phyloP scores from a whole-genome alignment of 257 asterid genomes.

The Leonotis leonurus region DNA sequence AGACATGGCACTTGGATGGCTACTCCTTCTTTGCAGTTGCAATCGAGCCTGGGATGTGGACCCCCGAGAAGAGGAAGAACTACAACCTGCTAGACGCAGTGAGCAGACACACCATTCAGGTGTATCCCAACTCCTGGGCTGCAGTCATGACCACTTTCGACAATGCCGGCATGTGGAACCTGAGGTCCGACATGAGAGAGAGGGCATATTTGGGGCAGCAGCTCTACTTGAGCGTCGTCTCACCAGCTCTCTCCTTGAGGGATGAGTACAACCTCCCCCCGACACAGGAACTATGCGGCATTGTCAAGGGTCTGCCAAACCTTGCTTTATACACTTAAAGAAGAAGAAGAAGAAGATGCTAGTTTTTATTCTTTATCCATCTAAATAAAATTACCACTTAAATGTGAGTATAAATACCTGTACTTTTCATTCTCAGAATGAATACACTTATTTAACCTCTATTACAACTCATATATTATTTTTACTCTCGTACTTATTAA shows the following conservation, averaged over 20 bases:
- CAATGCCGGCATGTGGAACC: conserved; percentile 54
- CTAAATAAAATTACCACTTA: neutral
- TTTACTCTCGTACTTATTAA: neutral
- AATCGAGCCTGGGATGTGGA: conserved; percentile 46
- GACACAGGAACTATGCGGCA: conserved; percentile 31
- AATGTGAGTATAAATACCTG: neutral
- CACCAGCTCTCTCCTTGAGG: conserved; percentile 32
- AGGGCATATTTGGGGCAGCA: conserved; percentile 45
- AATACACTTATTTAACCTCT: neutral
- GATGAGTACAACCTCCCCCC: conserved; percentile 43
- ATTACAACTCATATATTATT: neutral
- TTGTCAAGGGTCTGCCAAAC: conserved; percentile 31
- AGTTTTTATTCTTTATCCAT: neutral
- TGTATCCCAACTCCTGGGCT: conserved; percentile 55
- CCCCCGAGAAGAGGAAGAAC: conserved; percentile 50
- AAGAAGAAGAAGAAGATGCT: neutral
- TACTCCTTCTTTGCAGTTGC: conserved; percentile 54
- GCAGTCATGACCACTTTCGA: conserved; percentile 39
- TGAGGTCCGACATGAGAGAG: conserved; percentile 47
- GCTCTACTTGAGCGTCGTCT: conserved; percentile 36
- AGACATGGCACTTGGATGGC: conserved; percentile 49
- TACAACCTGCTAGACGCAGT: conserved; percentile 39
- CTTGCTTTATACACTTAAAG: conserved; percentile 27
- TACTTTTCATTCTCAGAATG: neutral
- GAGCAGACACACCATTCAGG: conserved; percentile 55